Percentiles rank a stretch among this genome's conserved stretches.
phyloP scores from a whole-genome alignment of 2,329 filamentous ascomycete genomes.

The Pseudofabraea citricarpa region DNA sequence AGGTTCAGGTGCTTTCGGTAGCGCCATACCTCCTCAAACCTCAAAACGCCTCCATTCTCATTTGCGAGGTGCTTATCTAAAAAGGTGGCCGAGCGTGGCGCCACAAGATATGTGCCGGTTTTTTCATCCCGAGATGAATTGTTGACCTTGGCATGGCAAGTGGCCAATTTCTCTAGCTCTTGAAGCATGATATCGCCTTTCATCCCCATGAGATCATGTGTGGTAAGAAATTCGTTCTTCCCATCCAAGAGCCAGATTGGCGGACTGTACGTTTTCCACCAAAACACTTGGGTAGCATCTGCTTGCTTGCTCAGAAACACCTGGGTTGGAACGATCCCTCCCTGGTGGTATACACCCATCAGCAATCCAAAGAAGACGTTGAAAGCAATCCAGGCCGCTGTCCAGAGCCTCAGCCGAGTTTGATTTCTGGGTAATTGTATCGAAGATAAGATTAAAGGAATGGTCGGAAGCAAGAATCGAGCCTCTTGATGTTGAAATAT shows the following conservation, averaged over 20 bases:
- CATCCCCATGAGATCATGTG: conserved; percentile 71
- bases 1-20: conserved; percentile 66
- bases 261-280: conserved; percentile 85
- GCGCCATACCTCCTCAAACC: conserved; percentile 67
- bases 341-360: conserved; percentile 81
- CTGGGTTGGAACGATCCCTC: conserved; percentile 70
- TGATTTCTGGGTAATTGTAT: conserved; percentile 58
- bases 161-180: conserved; percentile 53
- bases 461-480: conserved; percentile 69
- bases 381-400: conserved; percentile 61
- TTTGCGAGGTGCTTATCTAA: conserved; percentile 54
- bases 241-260: conserved; percentile 76
- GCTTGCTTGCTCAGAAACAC: conserved; percentile 65
- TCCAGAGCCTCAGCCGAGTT: conserved; percentile 47
- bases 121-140: conserved; percentile 53
- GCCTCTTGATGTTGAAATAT: conserved; percentile 77
- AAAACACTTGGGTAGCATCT: conserved; percentile 61
- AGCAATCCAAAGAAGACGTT: conserved; percentile 63
- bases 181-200: conserved; percentile 54
- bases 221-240: conserved; percentile 67
- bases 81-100: conserved; percentile 67
- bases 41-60: conserved; percentile 45
- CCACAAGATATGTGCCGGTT: conserved; percentile 65
- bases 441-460: conserved; percentile 73
- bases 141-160: conserved; percentile 54